Evolutionary conservation across 192 early-diverging fungal genomes (phyloP), one percentile per base, ranked within the genome.

Genomic region (Mortierella alpina): DNA sequence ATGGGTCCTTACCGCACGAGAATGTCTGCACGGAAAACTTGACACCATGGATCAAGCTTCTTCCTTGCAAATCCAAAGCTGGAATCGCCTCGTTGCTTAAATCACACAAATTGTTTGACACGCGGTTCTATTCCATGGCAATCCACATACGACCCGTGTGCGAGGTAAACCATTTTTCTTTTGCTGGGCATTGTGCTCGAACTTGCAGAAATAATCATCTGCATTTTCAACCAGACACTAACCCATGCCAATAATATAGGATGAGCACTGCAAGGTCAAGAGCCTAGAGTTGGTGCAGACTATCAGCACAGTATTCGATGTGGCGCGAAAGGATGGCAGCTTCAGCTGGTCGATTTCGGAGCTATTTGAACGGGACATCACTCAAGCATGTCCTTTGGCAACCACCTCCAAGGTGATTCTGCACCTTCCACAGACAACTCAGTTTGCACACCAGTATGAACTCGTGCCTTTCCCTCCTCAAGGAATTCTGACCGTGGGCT

Each of bases 11-110:
- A 39, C 93, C 97, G 6, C 93, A 94, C 73, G 98, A 99, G 73
- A 92, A 91, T 72, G 95, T 96, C 10, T 99, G 98, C 70, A 99
- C 98, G 6, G 98, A 98, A 76, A 99, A 99, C 79, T 86, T 99
- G 82, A 98, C 98, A 9, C 96, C 97, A 10, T 99, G 96, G 96
- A 90, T 93, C 70, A 99, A 98, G 78, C 86, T 97, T 65, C 75
- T 99, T 47, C 98, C 98, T 5, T 99, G 98, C 75, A 93, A 97
- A 85, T 84, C 93, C 14, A 95, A 95, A 87, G 91, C 95, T 64
- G 98, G 98, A 11, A 84, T 98, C n/a, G 91, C 95, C 7, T 84
- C 87, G 20, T 84, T 98, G 52, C 88, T 98, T 57, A 98, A 99
- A 77, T 92, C 94, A 15, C 93, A 99, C 83, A 88, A 92, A 45